Evolutionary conservation across 306 rosid genomes (phyloP).

Genomic region (Trifolium subterraneum): DNA sequence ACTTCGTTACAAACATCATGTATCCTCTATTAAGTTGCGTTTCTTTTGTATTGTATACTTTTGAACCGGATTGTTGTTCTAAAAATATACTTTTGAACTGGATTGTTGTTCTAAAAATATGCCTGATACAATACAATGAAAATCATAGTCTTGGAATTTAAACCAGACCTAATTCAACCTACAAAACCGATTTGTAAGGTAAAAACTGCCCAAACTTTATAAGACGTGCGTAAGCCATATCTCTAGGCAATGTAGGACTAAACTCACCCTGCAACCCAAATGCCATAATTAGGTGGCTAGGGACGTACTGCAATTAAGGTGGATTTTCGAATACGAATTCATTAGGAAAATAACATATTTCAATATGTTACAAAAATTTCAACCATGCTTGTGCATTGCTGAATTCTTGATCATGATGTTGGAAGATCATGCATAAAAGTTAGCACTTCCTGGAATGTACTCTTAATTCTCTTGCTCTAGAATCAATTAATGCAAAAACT

Average conservation of each 20-base stretch:
- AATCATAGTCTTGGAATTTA: neutral
- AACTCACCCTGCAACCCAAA: neutral
- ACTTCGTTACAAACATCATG: no score
- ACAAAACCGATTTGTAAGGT: neutral
- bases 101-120: neutral
- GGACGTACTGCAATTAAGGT: neutral
- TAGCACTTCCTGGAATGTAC: constrained; percentile 42
- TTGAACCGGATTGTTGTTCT: neutral
- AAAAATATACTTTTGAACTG: neutral
- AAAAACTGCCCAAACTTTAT: neutral
- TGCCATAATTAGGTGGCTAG: neutral
- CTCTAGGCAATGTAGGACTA: neutral
- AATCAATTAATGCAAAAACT: constrained; percentile 36
- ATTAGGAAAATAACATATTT: constrained; percentile 21
- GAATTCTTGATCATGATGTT: constrained; percentile 34
- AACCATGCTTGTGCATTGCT: constrained; percentile 40
- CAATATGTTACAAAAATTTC: constrained; percentile 39
- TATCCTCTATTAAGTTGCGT: no score
- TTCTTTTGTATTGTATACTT: no score
- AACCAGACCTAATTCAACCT: neutral
- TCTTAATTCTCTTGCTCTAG: constrained; percentile 29
- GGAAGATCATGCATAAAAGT: constrained; percentile 48
- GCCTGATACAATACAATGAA: constrained; percentile 26
- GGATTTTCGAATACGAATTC: neutral
- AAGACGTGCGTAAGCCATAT: neutral